Conservation (phyloP, 1,284 basidiomycete species). For the Cystobasidiaceae sp. region DNA sequence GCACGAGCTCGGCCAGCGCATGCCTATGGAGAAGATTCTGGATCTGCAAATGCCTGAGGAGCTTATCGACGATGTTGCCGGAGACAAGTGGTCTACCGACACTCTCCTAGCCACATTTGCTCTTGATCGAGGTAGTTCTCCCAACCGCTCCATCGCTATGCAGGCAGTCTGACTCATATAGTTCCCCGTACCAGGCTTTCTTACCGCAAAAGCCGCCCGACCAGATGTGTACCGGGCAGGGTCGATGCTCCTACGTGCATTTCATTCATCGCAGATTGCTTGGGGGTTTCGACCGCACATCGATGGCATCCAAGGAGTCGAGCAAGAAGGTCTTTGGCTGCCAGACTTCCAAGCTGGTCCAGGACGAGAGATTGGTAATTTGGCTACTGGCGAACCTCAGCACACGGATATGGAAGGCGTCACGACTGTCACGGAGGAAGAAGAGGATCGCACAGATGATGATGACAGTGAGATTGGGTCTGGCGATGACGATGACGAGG, state of each 20-base stretch:
- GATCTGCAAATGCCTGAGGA: constrained; percentile 48
- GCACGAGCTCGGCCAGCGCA: constrained; percentile 57
- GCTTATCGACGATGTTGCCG: constrained; percentile 37
- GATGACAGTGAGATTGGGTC: constrained; percentile 17
- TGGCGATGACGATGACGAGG: constrained; percentile 32
- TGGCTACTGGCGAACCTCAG: neutral
- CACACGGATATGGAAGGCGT: neutral
- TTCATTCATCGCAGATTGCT: constrained; percentile 36
- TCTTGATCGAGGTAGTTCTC: constrained; percentile 61
- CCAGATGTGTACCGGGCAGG: constrained; percentile 83
- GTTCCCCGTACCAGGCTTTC: constrained; percentile 29
- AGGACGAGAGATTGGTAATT: neutral
- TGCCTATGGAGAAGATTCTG: constrained; percentile 72
- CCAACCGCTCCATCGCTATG: constrained; percentile 34
- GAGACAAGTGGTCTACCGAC: constrained; percentile 64
- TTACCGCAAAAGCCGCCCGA: constrained; percentile 82
- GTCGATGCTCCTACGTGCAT: constrained; percentile 57
- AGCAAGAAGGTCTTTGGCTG: constrained; percentile 20
- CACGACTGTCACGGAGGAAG: neutral
- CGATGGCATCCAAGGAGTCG: constrained; percentile 11
- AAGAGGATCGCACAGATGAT: neutral
- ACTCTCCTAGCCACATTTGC: constrained; percentile 74
- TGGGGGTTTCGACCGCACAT: constrained; percentile 30
- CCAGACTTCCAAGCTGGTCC: constrained; percentile 9
- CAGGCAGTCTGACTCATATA: neutral